Conservation (phyloP, 805 yeast genomes). For the Candida methanosorbosa region DNA sequence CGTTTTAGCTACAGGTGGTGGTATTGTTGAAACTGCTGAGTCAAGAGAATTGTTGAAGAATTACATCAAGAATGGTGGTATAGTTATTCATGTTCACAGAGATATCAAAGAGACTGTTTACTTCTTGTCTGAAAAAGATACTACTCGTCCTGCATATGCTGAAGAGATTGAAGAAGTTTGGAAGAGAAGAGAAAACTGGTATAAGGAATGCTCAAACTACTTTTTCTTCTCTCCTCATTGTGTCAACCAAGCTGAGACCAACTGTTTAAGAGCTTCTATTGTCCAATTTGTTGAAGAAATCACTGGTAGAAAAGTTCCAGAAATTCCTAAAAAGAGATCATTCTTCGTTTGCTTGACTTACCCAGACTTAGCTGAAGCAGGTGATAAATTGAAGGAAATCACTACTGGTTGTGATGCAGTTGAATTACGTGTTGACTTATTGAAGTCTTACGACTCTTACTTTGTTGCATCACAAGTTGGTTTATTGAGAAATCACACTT, state of each 20-base stretch:
- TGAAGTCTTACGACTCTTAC: slow-evolving; percentile 38
- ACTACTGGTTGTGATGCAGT: slow-evolving; percentile 72
- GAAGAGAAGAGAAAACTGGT: slow-evolving; percentile 73
- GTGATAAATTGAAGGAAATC: slow-evolving; percentile 40
- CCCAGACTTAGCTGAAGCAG: slow-evolving; percentile 42
- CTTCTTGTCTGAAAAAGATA: slow-evolving; percentile 63
- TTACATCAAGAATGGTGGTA: slow-evolving; percentile 52
- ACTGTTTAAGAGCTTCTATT: slow-evolving; percentile 50
- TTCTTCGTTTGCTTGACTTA: slow-evolving; percentile 67
- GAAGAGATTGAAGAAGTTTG: slow-evolving; percentile 80
- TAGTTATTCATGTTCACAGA: slow-evolving; percentile 87
- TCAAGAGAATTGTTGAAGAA: slow-evolving; percentile 56
- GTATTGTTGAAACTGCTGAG: slow-evolving; percentile 72
- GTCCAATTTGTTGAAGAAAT: slow-evolving; percentile 48
- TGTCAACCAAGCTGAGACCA: slow-evolving; percentile 42
- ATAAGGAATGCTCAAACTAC: slow-evolving; percentile 70
- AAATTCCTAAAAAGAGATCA: slow-evolving; percentile 42
- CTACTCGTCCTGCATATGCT: slow-evolving; percentile 79
- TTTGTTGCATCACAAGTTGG: slow-evolving; percentile 73
- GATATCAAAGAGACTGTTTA: slow-evolving; percentile 71
- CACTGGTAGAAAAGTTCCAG: slow-evolving; percentile 40
- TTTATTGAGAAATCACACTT: slow-evolving; percentile 50
- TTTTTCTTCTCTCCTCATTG: slow-evolving; percentile 75
- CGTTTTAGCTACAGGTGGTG: slow-evolving; percentile 94
- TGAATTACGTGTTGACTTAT: slow-evolving; percentile 72